Base-by-base conservation (phyloP, 805 yeast genomes). In the Saccharomyces paradoxus region DNA sequence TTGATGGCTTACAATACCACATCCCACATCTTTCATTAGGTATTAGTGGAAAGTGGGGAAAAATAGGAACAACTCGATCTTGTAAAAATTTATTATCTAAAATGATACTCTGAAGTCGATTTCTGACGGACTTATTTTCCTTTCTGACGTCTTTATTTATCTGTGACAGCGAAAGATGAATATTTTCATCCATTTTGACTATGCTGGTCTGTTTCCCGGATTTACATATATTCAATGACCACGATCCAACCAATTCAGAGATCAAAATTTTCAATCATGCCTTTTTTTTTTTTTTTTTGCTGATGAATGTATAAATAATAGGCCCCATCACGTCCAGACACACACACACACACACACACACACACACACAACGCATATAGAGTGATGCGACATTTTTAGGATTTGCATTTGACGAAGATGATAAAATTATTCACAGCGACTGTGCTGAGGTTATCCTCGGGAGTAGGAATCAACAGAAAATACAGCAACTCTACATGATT, bases 1-100 rank as follows among this genome's bases (percentile, higher is more conserved):
- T 49, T 0, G 56, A 53, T 0, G 86, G 82, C 0, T 79, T 74
- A 3, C 84, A 80, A 61, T 90, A 90, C 97, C 97, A 90, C 13
- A 81, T 64, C 0, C 97, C 97, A 68, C 96, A 89, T 51, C 97
- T 71, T 66, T 87, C 92, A 66, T 90, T 90, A 4, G 96, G 86
- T 1, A 83, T 66, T 8, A 81, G 50, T 6, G 86, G 85, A 58
- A 69, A 77, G 0, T 73, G 60, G 0, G 69, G 62, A 1, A 81
- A 81, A 3, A 56, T 52, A 3, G 70, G 58, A 9, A 58, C 26
- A 0, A 70, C 66, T 37, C 54, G 47, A 1, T 68, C 63, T 7
- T 61, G 56, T 0, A 87, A 77, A 66, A 81, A 87, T 14, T 65
- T 50, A 5, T 81, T 68, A 63, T 90, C 97, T 44, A 77, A 74